Conservation (phyloP, 2,329 filamentous ascomycete species). For the Sporothrix luriei region DNA sequence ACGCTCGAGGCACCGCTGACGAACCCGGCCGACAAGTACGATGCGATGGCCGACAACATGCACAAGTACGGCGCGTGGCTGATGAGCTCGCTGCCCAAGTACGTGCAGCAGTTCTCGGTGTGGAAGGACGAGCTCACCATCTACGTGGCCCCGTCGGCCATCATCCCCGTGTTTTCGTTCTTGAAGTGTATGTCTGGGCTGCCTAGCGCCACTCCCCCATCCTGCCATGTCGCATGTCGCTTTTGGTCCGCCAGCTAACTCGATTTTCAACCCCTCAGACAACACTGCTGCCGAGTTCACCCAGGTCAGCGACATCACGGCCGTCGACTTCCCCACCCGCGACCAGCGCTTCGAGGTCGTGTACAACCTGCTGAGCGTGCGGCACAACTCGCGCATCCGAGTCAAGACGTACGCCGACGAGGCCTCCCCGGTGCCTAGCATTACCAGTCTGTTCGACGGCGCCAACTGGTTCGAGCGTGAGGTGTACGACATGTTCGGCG, state of each 20-base stretch:
- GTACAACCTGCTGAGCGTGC: slow-evolving; percentile 94
- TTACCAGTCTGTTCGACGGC: slow-evolving; percentile 84
- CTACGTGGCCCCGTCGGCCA: slow-evolving; percentile 83
- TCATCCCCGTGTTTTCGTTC: slow-evolving; percentile 91
- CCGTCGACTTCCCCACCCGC: slow-evolving; percentile 92
- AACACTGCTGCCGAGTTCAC: slow-evolving; percentile 98
- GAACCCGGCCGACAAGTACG: slow-evolving; percentile 92
- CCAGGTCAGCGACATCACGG: slow-evolving; percentile 87
- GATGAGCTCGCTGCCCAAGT: slow-evolving; percentile 95
- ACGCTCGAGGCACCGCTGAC: slow-evolving; percentile 76
- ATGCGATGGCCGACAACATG: slow-evolving; percentile 80
- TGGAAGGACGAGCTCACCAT: slow-evolving; percentile 99
- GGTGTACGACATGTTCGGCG: slow-evolving; percentile 95
- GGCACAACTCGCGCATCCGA: slow-evolving; percentile 93
- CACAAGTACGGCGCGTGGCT: slow-evolving; percentile 96
- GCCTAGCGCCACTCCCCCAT: background rate
- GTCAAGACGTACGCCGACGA: slow-evolving; percentile 99
- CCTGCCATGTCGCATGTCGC: background rate
- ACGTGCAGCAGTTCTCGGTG: slow-evolving; percentile 97
- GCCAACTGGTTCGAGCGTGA: slow-evolving; percentile 99
- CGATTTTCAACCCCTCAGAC: slow-evolving; percentile 52
- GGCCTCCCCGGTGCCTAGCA: slow-evolving; percentile 85
- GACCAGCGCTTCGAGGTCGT: slow-evolving; percentile 97
- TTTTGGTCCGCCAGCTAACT: background rate
- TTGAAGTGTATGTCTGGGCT: slow-evolving; percentile 67